Percentiles rank a stretch among this genome's conserved stretches.
Evolutionary conservation across 108 stramenopile genomes (phyloP).

Genomic region (Seminavis robusta): DNA sequence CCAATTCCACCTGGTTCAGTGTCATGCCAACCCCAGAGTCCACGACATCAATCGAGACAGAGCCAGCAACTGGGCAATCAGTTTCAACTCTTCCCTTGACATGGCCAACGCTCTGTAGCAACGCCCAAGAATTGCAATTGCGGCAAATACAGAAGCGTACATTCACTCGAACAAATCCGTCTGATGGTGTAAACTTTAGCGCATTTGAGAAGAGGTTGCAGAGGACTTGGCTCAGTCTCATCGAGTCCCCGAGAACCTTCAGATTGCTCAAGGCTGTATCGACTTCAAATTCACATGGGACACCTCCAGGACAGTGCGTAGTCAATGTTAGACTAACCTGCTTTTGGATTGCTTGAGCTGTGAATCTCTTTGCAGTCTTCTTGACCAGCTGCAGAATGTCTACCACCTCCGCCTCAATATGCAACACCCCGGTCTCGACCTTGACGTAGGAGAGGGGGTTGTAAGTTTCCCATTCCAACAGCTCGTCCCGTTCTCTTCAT

Average conservation of each 20-base stretch:
- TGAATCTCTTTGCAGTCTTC: slow-evolving; percentile 2
- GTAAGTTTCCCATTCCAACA: too few species aligned
- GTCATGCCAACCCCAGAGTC: slow-evolving; percentile 45
- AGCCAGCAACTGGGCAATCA: slow-evolving; percentile 4
- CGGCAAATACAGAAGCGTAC: background rate
- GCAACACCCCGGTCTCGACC: slow-evolving; percentile 14
- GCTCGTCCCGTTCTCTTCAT: too few species aligned
- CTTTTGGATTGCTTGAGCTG: slow-evolving; percentile 1
- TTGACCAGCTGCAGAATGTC: slow-evolving; percentile 1
- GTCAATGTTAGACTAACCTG: background rate
- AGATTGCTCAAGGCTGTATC: too few species aligned
- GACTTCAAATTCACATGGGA: too few species aligned
- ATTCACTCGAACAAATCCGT: slow-evolving; percentile 1
- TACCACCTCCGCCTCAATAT: slow-evolving; percentile 1
- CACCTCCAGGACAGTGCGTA: too few species aligned
- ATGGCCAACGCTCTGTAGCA: background rate
- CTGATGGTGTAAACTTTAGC: too few species aligned
- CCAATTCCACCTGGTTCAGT: slow-evolving; percentile 15
- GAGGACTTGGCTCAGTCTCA: slow-evolving; percentile 21
- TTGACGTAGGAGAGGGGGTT: too few species aligned
- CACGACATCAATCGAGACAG: slow-evolving; percentile 25
- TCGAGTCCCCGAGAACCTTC: slow-evolving; percentile 19
- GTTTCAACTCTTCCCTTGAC: background rate
- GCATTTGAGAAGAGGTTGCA: slow-evolving; percentile 35
- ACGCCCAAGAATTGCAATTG: background rate